Evolutionary conservation across 2,329 filamentous ascomycete species (phyloP), one percentile per base, ranked within the genome.

Genomic region (Pyricularia grisea): DNA sequence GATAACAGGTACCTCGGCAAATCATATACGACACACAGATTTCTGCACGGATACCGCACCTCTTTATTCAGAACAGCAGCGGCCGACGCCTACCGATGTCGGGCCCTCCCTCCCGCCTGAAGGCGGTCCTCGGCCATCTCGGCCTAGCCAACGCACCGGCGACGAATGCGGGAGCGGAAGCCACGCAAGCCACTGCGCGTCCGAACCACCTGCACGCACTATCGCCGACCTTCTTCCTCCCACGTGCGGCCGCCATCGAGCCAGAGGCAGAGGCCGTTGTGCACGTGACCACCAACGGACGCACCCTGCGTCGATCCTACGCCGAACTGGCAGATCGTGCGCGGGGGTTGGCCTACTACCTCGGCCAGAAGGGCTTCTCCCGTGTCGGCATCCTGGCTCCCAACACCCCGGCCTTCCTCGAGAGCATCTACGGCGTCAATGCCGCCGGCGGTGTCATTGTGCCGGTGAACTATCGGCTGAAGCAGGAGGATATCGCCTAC

Each of bases 321-420:
- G 82, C 84, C 70, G 90, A 95, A 75, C 88, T 93, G 70, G 92
- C 95, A 20, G 92, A 97, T 75, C 92, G 95, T 63, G 92, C 94
- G 3, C 83, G 92, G 61, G 95, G 94, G 0, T 82, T 99, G 23
- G 94, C 93, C 17, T 98, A 97, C 79, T 98, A 91, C 77, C 77
- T 99, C 69, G 86, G 87, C 73, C 92, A 92, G 77, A 87, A 92
- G 75, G 85, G 86, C 4, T 88, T 88, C 75, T 90, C 88, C 74
- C 86, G 92, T 70, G 91, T 98, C 6, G 95, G 95, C 7, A 90
- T 99, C 66, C 83, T 99, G 12, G 90, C 89, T 10, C 92, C 95
- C 3, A 99, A 99, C 77, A 99, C 95, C 0, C 95, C 95, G 0
- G 94, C 94, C 0, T 98, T 98, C 74, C 83, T 99, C 31, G 94